Base-by-base conservation (phyloP, 2,329 filamentous ascomycete genomes). In the Blastomyces emzantsi region DNA sequence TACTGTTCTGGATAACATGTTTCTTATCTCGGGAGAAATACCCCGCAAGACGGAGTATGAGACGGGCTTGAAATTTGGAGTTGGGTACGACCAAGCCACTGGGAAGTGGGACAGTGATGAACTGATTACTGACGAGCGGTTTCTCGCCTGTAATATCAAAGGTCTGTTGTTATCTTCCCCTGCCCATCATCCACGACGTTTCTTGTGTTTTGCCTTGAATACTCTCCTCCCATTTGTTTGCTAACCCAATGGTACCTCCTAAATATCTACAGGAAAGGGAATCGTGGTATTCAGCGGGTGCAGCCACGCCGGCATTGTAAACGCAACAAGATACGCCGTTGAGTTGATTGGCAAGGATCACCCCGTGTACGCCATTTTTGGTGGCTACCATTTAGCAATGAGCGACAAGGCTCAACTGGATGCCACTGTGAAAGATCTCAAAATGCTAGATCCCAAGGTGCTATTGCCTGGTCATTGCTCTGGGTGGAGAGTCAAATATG, bases 231-330 rank as follows among this genome's bases (percentile, higher is more conserved):
- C 33, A 19, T 30, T 55, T 61, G 33, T 30, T 55, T 61, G 33
- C 11, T 39, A 22, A 39, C 28, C 8, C 7, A 19, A 59, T n/a
- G 2, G 13, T 33, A 39, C 36, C 36, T 13, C 11, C 36, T 39
- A 13, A 39, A 22, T 13, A n/a, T 39, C 28, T 58, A 0, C 61
- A 81, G 80, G 73, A 15, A 81, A 79, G 65, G 82, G 82, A 0
- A 74, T 84, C 2, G 79, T 85, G 1, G 73, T 84, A 25, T 82
- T 85, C 68, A 83, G 82, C 0, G 82, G 82, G 13, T 85, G 82
- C 72, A 82, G 79, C 66, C 82, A 85, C 63, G 80, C 82, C 0
- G 82, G 82, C 0, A 79, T 84, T 8, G 78, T 84, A 62, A 85
- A 85, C 67, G 76, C 79, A 2, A 73, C 77, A 1, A 76, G 74